Percentiles rank a stretch among this genome's conserved stretches.
These are phyloP conservation scores for Plasmodium fragile DNA, from an alignment of 169 alveolate species.

Conservation along the genomic window DNA sequence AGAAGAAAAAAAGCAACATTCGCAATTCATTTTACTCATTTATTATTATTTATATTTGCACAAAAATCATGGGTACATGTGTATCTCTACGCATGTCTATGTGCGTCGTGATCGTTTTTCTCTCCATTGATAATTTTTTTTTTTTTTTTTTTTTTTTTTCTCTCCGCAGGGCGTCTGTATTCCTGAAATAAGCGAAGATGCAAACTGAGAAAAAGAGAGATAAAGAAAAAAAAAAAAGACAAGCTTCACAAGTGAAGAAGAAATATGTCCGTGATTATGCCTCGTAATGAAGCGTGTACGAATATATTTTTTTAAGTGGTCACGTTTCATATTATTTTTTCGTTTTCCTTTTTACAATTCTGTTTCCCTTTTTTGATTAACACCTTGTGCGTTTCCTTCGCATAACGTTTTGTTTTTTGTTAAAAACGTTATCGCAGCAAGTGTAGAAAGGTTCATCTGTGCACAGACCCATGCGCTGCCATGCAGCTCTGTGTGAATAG, in stretches of 20 bases:
- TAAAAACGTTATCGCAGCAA: neutral
- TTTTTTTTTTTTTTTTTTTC: slow-evolving; percentile 25
- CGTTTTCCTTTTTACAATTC: neutral
- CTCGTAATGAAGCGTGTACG: neutral
- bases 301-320: neutral
- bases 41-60: neutral
- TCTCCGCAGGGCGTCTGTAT: slow-evolving; percentile 63
- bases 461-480: neutral
- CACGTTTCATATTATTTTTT: neutral
- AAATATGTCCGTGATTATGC: neutral
- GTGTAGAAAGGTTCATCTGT: neutral
- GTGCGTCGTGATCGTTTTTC: neutral
- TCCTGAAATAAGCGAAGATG: slow-evolving; percentile 44
- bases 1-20: neutral
- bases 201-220: neutral
- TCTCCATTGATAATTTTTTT: neutral
- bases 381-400: neutral
- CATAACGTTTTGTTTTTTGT: neutral
- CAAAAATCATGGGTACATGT: neutral
- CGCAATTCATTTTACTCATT: neutral
- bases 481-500: neutral
- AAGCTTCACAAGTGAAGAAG: neutral
- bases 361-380: neutral
- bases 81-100: slow-evolving; percentile 18
- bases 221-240: slow-evolving; percentile 15